Conservation (phyloP, 2,329 filamentous ascomycete genomes). For the Sporothrix luriei region DNA sequence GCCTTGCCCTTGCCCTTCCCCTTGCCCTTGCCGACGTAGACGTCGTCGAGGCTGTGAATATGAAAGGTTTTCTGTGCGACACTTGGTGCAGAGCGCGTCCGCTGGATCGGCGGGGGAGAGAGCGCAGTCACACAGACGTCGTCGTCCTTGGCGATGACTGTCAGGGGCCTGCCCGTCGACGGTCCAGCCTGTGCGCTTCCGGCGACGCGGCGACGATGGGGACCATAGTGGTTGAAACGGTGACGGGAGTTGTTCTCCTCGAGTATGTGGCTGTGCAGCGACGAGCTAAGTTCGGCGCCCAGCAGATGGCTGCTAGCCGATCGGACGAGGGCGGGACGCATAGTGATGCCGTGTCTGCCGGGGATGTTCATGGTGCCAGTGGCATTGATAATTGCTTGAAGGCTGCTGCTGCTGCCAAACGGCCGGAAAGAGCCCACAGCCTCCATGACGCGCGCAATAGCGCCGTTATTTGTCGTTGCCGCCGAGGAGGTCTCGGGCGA, state of each 20-base stretch:
- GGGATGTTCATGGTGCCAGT: neutral
- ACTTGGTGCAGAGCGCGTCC: constrained; percentile 31
- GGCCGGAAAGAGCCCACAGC: constrained; percentile 10
- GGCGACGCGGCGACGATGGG: constrained; percentile 2
- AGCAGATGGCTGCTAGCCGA: constrained; percentile 12
- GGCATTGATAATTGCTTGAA: constrained; percentile 13
- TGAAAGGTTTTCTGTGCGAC: neutral
- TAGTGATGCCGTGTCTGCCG: neutral
- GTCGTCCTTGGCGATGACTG: neutral
- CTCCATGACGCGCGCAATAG: constrained; percentile 25
- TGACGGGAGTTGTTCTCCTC: constrained; percentile 30
- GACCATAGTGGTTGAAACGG: constrained; percentile 30
- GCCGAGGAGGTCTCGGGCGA: neutral
- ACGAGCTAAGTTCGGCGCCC: constrained; percentile 28
- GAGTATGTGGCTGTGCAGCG: constrained; percentile 24
- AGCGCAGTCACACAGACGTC: neutral
- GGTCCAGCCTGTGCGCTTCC: neutral
- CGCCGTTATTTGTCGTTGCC: neutral
- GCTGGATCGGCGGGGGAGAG: neutral
- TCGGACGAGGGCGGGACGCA: neutral
- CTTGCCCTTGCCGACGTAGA: neutral
- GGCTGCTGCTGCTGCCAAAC: constrained; percentile 22
- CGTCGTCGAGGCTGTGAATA: neutral
- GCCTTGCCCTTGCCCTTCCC: neutral
- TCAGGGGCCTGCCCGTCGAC: neutral